phyloP scores from a whole-genome alignment of 257 asterid species.

The Euphrasia confusa region DNA sequence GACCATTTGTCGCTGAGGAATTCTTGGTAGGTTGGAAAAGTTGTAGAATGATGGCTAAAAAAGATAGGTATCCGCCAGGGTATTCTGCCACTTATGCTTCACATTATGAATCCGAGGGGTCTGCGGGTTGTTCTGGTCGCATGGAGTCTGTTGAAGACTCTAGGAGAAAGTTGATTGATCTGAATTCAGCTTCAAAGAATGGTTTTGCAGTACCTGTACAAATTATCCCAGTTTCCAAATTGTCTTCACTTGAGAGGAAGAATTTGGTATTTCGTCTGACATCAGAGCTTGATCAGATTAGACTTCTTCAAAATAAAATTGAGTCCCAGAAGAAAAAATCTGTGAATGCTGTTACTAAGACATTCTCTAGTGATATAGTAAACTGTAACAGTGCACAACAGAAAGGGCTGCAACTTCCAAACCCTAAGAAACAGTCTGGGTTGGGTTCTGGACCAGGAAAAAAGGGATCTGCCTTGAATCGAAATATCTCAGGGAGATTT shows the following conservation, averaged over 20 bases:
- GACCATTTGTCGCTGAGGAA: slow-evolving; percentile 19
- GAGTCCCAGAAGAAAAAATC: slow-evolving; percentile 35
- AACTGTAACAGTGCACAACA: slow-evolving; percentile 39
- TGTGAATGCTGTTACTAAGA: slow-evolving; percentile 36
- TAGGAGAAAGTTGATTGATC: slow-evolving; percentile 63
- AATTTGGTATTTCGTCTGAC: slow-evolving; percentile 47
- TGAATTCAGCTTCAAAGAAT: slow-evolving; percentile 64
- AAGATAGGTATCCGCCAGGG: slow-evolving; percentile 48
- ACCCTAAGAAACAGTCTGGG: slow-evolving; percentile 37
- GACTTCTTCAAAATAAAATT: slow-evolving; percentile 44
- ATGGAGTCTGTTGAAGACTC: slow-evolving; percentile 42
- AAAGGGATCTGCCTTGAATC: slow-evolving; percentile 49
- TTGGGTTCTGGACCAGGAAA: slow-evolving; percentile 33
- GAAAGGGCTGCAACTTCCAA: slow-evolving; percentile 34
- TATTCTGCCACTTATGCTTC: slow-evolving; percentile 48
- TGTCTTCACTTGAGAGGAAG: slow-evolving; percentile 57
- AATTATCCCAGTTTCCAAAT: slow-evolving; percentile 45
- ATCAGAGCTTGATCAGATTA: slow-evolving; percentile 71
- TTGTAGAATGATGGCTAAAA: slow-evolving; percentile 52
- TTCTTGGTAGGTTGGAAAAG: slow-evolving; percentile 17
- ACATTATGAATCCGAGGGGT: slow-evolving; percentile 61
- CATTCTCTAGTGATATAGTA: slow-evolving; percentile 50
- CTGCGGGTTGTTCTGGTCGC: slow-evolving; percentile 66
- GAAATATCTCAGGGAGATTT: slow-evolving; percentile 61
- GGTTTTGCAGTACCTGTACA: slow-evolving; percentile 72